Conservation (phyloP, 2,329 filamentous ascomycete genomes). For the Phialophora tarda region DNA sequence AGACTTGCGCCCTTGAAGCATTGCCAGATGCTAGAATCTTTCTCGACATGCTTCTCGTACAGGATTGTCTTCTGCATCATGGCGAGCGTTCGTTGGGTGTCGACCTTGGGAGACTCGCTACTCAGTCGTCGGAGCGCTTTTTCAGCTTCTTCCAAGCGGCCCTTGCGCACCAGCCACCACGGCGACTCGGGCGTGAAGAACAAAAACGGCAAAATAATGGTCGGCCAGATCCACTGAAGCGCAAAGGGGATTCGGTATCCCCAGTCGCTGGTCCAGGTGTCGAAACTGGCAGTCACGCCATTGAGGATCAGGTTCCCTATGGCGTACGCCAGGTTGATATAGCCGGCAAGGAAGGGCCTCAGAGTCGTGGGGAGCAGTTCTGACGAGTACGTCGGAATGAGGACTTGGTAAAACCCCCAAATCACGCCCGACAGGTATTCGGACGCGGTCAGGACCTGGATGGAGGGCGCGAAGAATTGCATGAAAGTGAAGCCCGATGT, state of each 20-base stretch:
- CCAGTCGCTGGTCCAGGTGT: conserved; percentile 43
- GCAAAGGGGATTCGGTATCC: conserved; percentile 46
- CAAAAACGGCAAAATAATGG: conserved; percentile 51
- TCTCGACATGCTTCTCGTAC: conserved; percentile 6
- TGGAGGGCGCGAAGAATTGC: conserved; percentile 47
- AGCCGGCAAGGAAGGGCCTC: conserved; percentile 43
- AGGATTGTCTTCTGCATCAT: conserved; percentile 14
- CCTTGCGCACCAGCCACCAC: conserved; percentile 48
- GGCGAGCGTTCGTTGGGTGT: conserved; percentile 9
- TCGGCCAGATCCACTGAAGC: conserved; percentile 58
- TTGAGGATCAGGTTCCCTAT: conserved; percentile 42
- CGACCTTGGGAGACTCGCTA: conserved; percentile 1
- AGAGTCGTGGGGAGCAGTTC: conserved; percentile 41
- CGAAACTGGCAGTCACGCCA: conserved; percentile 43
- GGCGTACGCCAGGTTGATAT: conserved; percentile 49
- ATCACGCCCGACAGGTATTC: conserved; percentile 48
- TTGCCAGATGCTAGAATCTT: conserved; percentile 3
- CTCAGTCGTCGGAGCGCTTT: conserved; percentile 3
- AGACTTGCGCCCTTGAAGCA: conserved; percentile 6
- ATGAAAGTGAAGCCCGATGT: conserved; percentile 43
- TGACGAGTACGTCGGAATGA: conserved; percentile 41
- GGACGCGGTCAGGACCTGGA: conserved; percentile 43
- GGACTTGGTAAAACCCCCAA: conserved; percentile 55
- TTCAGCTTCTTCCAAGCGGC: conserved; percentile 22
- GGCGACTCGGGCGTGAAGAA: conserved; percentile 48